phyloP scores from a whole-genome alignment of 2,329 filamentous ascomycete genomes.

The Colletotrichum sp. region DNA sequence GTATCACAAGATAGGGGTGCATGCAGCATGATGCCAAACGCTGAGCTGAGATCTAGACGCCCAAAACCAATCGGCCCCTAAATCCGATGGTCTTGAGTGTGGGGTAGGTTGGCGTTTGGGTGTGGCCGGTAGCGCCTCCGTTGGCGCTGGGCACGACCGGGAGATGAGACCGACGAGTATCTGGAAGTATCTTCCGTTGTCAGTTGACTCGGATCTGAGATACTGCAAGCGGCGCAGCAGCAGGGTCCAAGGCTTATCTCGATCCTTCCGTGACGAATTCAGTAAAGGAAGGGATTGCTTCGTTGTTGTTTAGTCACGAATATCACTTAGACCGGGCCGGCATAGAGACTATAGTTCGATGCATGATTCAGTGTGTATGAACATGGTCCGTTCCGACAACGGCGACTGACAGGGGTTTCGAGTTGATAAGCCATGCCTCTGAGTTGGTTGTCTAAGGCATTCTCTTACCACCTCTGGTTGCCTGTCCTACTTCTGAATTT shows the following conservation, averaged over 20 bases:
- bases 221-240: not conserved
- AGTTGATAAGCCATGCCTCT: not conserved
- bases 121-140: conserved; percentile 8
- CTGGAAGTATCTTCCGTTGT: not conserved
- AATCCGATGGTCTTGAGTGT: conserved; percentile 1
- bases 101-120: not conserved
- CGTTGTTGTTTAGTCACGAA: not conserved
- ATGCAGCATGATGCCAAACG: not conserved
- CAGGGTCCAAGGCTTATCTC: not conserved
- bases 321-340: not conserved
- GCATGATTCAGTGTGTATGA: not conserved
- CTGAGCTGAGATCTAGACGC: not conserved
- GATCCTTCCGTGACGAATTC: not conserved
- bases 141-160: not conserved
- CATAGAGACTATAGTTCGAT: not conserved
- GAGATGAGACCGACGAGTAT: not conserved
- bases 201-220: not conserved
- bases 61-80: not conserved
- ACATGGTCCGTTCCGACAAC: not conserved
- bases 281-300: not conserved
- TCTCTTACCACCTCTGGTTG: conserved; percentile 64
- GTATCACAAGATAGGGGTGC: conserved; percentile 8
- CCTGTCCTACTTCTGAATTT: conserved; percentile 65
- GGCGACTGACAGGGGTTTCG: not conserved
- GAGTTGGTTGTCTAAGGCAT: conserved; percentile 52